A percentile compares a stretch with the other conserved stretches of the same genome.
phyloP scores from a whole-genome alignment of 805 yeast species.

The Candida loeiensis region DNA sequence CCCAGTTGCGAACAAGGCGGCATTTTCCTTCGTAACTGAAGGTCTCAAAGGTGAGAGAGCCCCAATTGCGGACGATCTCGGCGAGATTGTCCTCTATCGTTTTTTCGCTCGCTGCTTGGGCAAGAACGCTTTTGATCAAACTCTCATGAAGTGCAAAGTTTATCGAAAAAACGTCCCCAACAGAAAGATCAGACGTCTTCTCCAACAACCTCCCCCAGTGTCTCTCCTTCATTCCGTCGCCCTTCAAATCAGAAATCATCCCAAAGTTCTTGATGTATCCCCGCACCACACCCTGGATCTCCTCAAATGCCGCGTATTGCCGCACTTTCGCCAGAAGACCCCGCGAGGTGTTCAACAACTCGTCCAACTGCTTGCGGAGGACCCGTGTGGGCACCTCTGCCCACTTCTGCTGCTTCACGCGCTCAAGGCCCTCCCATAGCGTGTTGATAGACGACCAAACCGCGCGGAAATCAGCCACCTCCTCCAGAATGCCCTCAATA shows the following conservation, averaged over 20 bases:
- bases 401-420: slow-evolving; percentile 49
- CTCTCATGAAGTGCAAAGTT: slow-evolving; percentile 45
- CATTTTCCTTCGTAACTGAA: slow-evolving; percentile 51
- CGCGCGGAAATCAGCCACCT: slow-evolving; percentile 50
- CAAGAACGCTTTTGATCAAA: slow-evolving; percentile 46
- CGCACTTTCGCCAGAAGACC: slow-evolving; percentile 55
- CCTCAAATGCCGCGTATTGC: slow-evolving; percentile 67
- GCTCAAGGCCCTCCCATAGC: slow-evolving; percentile 46
- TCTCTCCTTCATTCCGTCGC: slow-evolving; percentile 54
- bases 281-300: slow-evolving; percentile 47
- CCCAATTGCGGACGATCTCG: slow-evolving; percentile 57
- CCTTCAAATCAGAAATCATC: slow-evolving; percentile 45
- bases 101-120: slow-evolving; percentile 70
- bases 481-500: slow-evolving; percentile 37
- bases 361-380: slow-evolving; percentile 49
- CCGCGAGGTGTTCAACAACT: slow-evolving; percentile 43
- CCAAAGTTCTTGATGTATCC: slow-evolving; percentile 35
- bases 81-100: slow-evolving; percentile 56
- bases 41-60: slow-evolving; percentile 44
- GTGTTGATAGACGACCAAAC: slow-evolving; percentile 64
- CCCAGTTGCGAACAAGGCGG: slow-evolving; percentile 67
- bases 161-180: slow-evolving; percentile 63
- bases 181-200: slow-evolving; percentile 27
- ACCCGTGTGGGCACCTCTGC: slow-evolving; percentile 39
- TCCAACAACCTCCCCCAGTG: slow-evolving; percentile 61